Conservation (phyloP, 176 grass and related monocot species). For the Juncus effusus region DNA sequence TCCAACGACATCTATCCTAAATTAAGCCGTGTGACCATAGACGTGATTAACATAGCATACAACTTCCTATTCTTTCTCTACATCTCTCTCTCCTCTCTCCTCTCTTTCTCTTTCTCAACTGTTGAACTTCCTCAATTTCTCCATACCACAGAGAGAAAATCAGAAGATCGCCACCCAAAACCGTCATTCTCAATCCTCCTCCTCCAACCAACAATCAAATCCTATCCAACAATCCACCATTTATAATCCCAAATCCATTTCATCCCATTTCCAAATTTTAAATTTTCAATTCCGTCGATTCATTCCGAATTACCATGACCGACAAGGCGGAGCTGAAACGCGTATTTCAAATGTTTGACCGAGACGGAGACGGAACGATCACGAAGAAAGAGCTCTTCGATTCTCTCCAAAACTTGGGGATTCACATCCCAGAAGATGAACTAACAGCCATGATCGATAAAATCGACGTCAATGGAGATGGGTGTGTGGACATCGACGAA, state of each 20-base stretch:
- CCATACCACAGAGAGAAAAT: slow-evolving; percentile 15
- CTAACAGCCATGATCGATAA: slow-evolving; percentile 51
- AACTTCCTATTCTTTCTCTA: not conserved
- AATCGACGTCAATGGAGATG: slow-evolving; percentile 62
- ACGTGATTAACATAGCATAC: slow-evolving; percentile 22
- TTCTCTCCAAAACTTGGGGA: slow-evolving; percentile 59
- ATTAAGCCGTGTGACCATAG: slow-evolving; percentile 16
- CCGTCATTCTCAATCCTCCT: slow-evolving; percentile 2
- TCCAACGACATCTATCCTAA: not conserved
- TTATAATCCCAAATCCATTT: not conserved
- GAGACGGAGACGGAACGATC: slow-evolving; percentile 59
- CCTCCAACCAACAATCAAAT: not conserved
- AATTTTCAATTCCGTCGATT: no score
- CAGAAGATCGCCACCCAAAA: slow-evolving; percentile 12
- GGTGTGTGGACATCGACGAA: slow-evolving; percentile 64
- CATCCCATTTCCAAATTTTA: no score
- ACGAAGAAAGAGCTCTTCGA: slow-evolving; percentile 62
- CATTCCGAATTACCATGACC: not conserved
- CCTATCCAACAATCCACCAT: not conserved
- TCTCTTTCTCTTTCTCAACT: not conserved
- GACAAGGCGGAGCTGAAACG: slow-evolving; percentile 54
- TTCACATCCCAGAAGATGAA: slow-evolving; percentile 54
- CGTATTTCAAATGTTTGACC: slow-evolving; percentile 80
- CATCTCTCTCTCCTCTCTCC: slow-evolving; percentile 8
- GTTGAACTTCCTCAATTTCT: not conserved